Conservation (phyloP, 352 stramenopile species). For the Aphanomyces stellatus region DNA sequence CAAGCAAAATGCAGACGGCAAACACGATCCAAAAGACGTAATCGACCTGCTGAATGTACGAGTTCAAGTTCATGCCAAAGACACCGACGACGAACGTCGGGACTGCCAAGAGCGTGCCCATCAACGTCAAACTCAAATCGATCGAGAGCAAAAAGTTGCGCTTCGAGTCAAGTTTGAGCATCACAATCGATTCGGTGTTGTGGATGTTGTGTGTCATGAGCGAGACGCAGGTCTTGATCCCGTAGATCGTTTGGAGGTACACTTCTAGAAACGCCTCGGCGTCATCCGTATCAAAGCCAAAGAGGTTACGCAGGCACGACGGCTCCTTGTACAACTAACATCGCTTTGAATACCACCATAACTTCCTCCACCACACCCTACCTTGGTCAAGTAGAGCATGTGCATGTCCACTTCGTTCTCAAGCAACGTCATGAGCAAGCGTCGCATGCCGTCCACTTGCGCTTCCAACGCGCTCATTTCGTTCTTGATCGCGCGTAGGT, state of each 20-base stretch:
- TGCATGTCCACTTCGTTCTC: constrained; percentile 24
- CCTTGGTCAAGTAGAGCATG: constrained; percentile 32
- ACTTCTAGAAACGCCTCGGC: constrained; percentile 31
- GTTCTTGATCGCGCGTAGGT: constrained; percentile 32
- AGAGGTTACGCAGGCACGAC: constrained; percentile 25
- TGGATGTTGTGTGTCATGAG: constrained; percentile 31
- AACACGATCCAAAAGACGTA: constrained; percentile 31
- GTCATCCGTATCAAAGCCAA: constrained; percentile 31
- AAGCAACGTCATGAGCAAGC: constrained; percentile 28
- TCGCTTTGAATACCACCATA: no score
- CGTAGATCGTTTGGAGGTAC: constrained; percentile 33
- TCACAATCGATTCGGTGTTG: constrained; percentile 31
- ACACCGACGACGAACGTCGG: constrained; percentile 34
- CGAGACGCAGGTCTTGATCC: constrained; percentile 27
- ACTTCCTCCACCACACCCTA: no score
- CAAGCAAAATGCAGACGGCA: constrained; percentile 22
- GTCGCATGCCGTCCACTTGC: constrained; percentile 30
- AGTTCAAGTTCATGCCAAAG: constrained; percentile 43
- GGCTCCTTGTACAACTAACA: constrained; percentile 21
- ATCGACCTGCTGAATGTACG: constrained; percentile 23
- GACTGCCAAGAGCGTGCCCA: constrained; percentile 28
- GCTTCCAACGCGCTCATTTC: constrained; percentile 29
- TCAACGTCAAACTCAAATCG: constrained; percentile 36
- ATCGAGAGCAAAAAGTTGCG: constrained; percentile 42
- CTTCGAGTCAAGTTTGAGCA: constrained; percentile 41